A percentile compares a stretch with the other conserved stretches of the same genome.
Evolutionary conservation across 768 basidiomycete genomes (phyloP).

Genomic region (Leccinum variicolor): DNA sequence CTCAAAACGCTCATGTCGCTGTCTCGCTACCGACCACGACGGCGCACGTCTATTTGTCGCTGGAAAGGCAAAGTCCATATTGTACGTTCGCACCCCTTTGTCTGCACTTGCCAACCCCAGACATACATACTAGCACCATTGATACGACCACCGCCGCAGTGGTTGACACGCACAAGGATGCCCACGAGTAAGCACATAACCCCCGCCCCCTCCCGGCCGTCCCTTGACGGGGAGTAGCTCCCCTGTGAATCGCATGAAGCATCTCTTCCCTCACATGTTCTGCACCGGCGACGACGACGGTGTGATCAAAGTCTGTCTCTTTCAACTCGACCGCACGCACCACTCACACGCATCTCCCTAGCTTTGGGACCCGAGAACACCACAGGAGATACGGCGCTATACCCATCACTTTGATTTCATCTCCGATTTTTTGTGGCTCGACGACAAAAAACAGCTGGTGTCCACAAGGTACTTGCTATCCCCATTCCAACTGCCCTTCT

Average conservation of each 20-base stretch:
- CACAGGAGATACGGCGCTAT: slow-evolving; percentile 61
- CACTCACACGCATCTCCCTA: slow-evolving; percentile 28
- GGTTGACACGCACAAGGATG: slow-evolving; percentile 44
- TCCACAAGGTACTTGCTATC: slow-evolving; percentile 66
- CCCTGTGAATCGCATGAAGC: slow-evolving; percentile 83
- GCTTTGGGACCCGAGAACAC: slow-evolving; percentile 88
- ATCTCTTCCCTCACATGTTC: slow-evolving; percentile 65
- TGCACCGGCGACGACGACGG: slow-evolving; percentile 94
- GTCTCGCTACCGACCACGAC: slow-evolving; percentile 62
- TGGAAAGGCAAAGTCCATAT: slow-evolving; percentile 76
- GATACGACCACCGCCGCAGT: slow-evolving; percentile 59
- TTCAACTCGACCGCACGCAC: neutral
- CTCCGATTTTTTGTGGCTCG: slow-evolving; percentile 85
- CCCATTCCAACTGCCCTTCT: neutral
- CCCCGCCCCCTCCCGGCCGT: slow-evolving; percentile 1
- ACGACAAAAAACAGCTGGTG: slow-evolving; percentile 80
- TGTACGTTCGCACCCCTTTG: slow-evolving; percentile 48
- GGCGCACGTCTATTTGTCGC: slow-evolving; percentile 72
- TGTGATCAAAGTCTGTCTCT: slow-evolving; percentile 70
- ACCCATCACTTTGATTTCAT: slow-evolving; percentile 94
- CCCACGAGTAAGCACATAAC: slow-evolving; percentile 61
- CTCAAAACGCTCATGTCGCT: slow-evolving; percentile 81
- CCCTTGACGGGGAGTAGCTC: slow-evolving; percentile 48
- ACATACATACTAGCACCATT: slow-evolving; percentile 50
- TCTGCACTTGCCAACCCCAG: slow-evolving; percentile 7